phyloP scores from a whole-genome alignment of 768 basidiomycete species.

The Tricholoma flavovirens region DNA sequence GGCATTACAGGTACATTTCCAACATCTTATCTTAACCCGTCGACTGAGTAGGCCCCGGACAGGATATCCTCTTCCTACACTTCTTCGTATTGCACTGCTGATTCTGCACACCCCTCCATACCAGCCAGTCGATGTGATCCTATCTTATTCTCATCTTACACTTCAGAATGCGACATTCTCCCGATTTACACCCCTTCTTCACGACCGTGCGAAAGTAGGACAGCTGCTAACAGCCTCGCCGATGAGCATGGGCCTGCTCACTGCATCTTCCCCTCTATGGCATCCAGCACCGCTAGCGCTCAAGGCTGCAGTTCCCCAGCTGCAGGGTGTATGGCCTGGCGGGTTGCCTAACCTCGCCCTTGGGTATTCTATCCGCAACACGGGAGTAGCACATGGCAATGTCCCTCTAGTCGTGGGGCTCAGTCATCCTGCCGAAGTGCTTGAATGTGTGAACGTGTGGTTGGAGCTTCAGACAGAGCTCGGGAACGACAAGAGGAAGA shows the following conservation, averaged over 20 bases:
- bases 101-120: constrained; percentile 61
- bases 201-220: constrained; percentile 54
- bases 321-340: constrained; percentile 34
- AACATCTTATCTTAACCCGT: not conserved
- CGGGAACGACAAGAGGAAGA: constrained; percentile 29
- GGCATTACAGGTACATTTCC: constrained; percentile 66
- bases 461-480: constrained; percentile 42
- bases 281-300: constrained; percentile 65
- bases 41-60: constrained; percentile 2
- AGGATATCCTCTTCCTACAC: constrained; percentile 79
- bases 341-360: constrained; percentile 64
- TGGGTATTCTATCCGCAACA: constrained; percentile 58
- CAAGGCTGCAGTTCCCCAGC: constrained; percentile 35
- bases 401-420: constrained; percentile 72
- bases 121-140: constrained; percentile 69
- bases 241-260: constrained; percentile 78
- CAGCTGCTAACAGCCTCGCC: constrained; percentile 79
- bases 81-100: constrained; percentile 78
- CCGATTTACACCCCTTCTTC: constrained; percentile 51
- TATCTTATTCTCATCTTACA: constrained; percentile 78
- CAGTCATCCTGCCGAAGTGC: constrained; percentile 66
- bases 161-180: constrained; percentile 64
- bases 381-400: constrained; percentile 30
- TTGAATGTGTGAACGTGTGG: constrained; percentile 68
- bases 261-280: constrained; percentile 54